Percentiles rank a stretch among this genome's conserved stretches.
These are phyloP conservation scores for Hypoxylon sp. DNA, from an alignment of 2,329 filamentous ascomycete species.

Conservation along the genomic window DNA sequence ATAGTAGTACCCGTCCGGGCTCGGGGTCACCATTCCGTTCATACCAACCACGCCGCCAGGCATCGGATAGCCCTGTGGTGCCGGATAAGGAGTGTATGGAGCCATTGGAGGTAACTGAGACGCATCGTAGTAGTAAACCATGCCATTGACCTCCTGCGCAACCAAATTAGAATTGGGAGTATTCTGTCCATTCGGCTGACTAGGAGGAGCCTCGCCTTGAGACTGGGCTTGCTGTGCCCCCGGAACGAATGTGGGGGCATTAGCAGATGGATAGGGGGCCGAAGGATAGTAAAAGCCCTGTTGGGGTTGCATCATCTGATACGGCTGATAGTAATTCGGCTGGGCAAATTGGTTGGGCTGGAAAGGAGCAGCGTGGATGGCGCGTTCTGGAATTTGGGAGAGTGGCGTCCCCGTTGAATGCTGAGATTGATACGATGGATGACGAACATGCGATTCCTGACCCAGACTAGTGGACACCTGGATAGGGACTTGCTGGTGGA, in stretches of 20 bases:
- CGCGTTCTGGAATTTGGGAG: conserved; percentile 92
- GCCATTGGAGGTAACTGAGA: conserved; percentile 73
- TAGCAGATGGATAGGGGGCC: conserved; percentile 57
- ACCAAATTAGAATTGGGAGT: conserved; percentile 70
- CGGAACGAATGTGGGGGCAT: conserved; percentile 70
- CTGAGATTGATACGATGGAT: conserved; percentile 78
- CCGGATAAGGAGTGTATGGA: conserved; percentile 62
- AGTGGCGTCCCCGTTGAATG: conserved; percentile 82
- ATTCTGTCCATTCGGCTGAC: conserved; percentile 60
- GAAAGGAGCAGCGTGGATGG: conserved; percentile 91
- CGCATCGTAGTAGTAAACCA: conserved; percentile 94
- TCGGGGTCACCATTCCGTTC: conserved; percentile 83
- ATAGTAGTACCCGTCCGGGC: conserved; percentile 78
- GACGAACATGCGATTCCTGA: conserved; percentile 73
- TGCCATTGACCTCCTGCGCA: conserved; percentile 93
- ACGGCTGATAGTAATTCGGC: conserved; percentile 71
- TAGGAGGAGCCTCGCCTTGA: conserved; percentile 52
- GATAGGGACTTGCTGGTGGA: conserved; percentile 92
- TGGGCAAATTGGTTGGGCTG: conserved; percentile 78
- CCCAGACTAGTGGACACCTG: conserved; percentile 72
- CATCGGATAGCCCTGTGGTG: conserved; percentile 65
- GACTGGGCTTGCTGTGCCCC: conserved; percentile 60
- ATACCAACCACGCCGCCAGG: conserved; percentile 68
- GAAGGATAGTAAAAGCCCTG: conserved; percentile 78
- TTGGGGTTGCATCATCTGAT: conserved; percentile 69